Conservation (phyloP, 2,329 filamentous ascomycete species). For the Apiospora pterosperma region DNA sequence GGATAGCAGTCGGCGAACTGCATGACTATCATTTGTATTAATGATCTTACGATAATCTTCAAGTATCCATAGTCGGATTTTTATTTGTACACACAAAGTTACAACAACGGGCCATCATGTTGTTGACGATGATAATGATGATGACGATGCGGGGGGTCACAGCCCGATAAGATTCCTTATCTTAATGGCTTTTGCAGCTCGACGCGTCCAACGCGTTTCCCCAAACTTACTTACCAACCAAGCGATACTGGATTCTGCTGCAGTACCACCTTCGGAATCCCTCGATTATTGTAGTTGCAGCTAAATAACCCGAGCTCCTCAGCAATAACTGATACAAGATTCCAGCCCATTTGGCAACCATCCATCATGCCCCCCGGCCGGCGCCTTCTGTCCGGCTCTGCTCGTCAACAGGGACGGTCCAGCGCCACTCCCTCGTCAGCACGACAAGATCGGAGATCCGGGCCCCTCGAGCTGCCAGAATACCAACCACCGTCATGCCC, state of each 20-base stretch:
- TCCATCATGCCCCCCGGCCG: constrained; percentile 9
- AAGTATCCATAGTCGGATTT: not conserved
- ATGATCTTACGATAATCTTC: not conserved
- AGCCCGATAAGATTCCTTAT: not conserved
- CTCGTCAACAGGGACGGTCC: constrained; percentile 10
- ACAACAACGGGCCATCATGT: not conserved
- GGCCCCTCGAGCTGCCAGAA: constrained; percentile 36
- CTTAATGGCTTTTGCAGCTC: not conserved
- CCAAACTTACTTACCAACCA: not conserved
- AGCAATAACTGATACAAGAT: not conserved
- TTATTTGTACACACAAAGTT: not conserved
- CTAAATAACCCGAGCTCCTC: not conserved
- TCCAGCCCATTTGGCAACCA: not conserved
- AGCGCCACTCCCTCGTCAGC: constrained; percentile 10
- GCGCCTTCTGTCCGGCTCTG: constrained; percentile 16
- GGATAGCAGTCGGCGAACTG: not conserved
- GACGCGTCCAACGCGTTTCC: not conserved
- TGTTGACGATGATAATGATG: not conserved
- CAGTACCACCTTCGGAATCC: not conserved
- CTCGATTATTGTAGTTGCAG: not conserved
- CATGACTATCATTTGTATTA: not conserved
- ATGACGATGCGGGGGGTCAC: not conserved
- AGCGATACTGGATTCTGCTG: not conserved
- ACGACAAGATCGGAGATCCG: constrained; percentile 8
- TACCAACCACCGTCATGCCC: constrained; percentile 48